Evolutionary conservation across 805 yeast genomes (phyloP), one percentile per base, ranked within the genome.

Genomic region (Yarrowia sp.): DNA sequence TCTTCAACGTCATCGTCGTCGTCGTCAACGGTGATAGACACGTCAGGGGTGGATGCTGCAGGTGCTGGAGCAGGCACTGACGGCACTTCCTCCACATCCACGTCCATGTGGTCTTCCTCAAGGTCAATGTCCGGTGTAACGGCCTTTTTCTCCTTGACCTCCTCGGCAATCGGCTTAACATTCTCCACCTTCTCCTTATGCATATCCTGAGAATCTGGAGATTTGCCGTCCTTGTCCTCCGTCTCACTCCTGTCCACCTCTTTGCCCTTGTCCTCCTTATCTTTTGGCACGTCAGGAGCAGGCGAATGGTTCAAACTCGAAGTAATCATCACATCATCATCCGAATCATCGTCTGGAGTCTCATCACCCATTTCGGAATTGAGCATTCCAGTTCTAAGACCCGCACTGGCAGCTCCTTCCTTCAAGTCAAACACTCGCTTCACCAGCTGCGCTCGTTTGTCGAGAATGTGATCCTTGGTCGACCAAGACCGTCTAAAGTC

Each of bases 271-370:
- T 33, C 39, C 55, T 50, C 20, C 39, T 12, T 9, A 15, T 2
- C 13, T 9, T 49, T 49, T n/a, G 9, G 36, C 10, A 13, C 38
- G 15, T 24, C 30, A 1, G 61, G 46, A 2, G 38, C 38, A 3
- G 61, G 61, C 8, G 61, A 55, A 24, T 55, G 63, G 17, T 55
- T 55, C 47, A 55, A 14, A 12, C 38, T 20, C 15, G 61, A 55
- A n/a, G 63, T 55, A 20, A 55, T 55, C 47, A 40, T 24, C 3
- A 55, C 47, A 6, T 55, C 63, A 30, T 58, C 64, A 6, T 56
- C 63, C 4, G 49, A 40, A 9, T 33, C 64, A 2, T 33, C 39
- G 5, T 38, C 64, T 1, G 44, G 44, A 15, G 47, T 58, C 33
- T 39, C 49, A 2, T 38, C 64, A 3, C 33, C 47, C 38, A n/a